Evolutionary conservation across 1,284 basidiomycete genomes (phyloP), one percentile per base, ranked within the genome.

Genomic region (Earliella scabrosa): DNA sequence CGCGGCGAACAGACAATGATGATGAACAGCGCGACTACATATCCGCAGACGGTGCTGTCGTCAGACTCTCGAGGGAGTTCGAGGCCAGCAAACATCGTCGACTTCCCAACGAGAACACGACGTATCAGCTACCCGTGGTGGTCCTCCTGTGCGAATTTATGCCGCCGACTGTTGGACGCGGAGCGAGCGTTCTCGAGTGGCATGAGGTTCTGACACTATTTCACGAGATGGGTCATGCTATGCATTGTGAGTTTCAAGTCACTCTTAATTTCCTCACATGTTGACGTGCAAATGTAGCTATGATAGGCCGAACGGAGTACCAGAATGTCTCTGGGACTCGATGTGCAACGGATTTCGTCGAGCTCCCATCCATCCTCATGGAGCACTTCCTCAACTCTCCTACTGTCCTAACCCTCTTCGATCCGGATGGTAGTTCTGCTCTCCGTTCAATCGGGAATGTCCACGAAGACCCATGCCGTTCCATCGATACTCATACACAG

Each of bases 141-240:
- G 97, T 97, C 3, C 76, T 99, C 8, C 78, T 97, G 16, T 97
- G 93, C 66, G 95, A 97, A 68, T 98, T 98, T 68, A 77, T 85
- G 14, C 80, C 80, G 21, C 90, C 92, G 13, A 79, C 81, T 0
- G 63, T 82, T 13, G 76, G 80, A n/a, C 74, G 78, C 31, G 88
- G 87, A 1, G 82, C 93, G 2, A 88, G 92, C 0, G 76, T 90
- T 38, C 74, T 99, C 24, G 88, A 90, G 55, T 99, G 97, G 96
- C 89, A 93, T 66, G 95, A 99, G 67, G 92, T 98, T 9, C 82
- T 93, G 71, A 99, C 97, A 1, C 77, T 99, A 20, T 98, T 97
- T 75, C 97, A 99, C 68, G 97, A 99, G 75, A 98, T 99, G 96
- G 97, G 97, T 0, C 97, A 99, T 73, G 97, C 97, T 2, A 95